Base-by-base conservation (phyloP, 805 yeast species). In the Groenewaldozyma salmanticensis region DNA sequence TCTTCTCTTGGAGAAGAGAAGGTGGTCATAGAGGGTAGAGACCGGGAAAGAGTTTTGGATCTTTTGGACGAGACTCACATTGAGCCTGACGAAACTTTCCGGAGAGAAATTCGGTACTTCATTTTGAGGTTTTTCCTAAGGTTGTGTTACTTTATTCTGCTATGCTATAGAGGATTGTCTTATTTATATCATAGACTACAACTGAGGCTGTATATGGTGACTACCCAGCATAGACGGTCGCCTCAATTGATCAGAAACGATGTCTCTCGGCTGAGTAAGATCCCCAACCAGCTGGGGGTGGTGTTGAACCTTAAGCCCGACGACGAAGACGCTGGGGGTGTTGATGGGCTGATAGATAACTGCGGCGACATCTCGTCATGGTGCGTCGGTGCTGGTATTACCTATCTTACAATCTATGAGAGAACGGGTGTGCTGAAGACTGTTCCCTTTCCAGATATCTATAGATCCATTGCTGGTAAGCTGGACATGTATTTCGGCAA, bases 161-260 rank as follows among this genome's bases (percentile, higher is more conserved):
- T 48, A 9, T 15, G 42, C 9, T 40, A 36, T 33, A 43, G 44
- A 18, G 32, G 31, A 35, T 7, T 45, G 11, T 13, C 39, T 16
- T 47, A 44, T 31, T 27, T 29, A 31, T 50, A 48, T 31, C 53
- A 46, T 33, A 44, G 46, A 6, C 31, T 42, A 31, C n/a, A 22
- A 22, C 41, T 50, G 2, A 40, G 48, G 7, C 15, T 47, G 16
- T 37, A 46, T 31, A 48, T 43, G 43, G 40, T 52, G 15, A 27
- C 44, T 4, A 44, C 45, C 37, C 53, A 52, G 31, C 56, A 52
- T 42, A 50, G 50, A 41, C 49, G 52, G 22, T 44, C 55, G 1
- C 96, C 97, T 1, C 87, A 81, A 53, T 66, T 87, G 42, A 86
- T 90, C 48, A 76, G 94, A 49, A 79, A 80, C 46, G 97, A 90